Evolutionary conservation across 2,329 filamentous ascomycete genomes (phyloP), one percentile per base, ranked within the genome.

Genomic region (Zopfia rhizophila): DNA sequence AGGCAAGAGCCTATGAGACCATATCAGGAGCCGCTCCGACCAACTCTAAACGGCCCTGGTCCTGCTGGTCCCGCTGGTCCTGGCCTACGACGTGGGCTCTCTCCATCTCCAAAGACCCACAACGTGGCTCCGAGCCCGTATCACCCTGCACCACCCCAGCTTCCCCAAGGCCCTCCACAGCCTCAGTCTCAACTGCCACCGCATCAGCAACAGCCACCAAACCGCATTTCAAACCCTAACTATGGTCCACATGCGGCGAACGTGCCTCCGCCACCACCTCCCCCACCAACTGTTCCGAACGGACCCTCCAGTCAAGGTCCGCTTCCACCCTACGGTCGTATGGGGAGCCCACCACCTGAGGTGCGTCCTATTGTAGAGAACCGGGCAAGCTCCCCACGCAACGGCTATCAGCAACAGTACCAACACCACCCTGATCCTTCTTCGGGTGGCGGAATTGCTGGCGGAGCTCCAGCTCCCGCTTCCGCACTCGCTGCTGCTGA

Each of bases 361-460:
- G 86, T 91, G 33, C 85, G 91, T 39, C 88, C 89, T 1, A 82
- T 94, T 53, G 83, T 93, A 56, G 92, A 96, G 56, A 90, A 88
- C 65, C 86, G 89, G 49, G 89, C 92, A 73, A 84, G 90, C n/a
- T 97, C 93, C n/a, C 92, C 92, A 48, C 92, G 91, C 64, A 88
- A 90, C 27, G 86, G 85, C 6, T 96, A 94, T 64, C 90, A 92
- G 62, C 89, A 90, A 53, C 89, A 87, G 55, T 95, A 90, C 65
- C 79, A 88, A 58, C 87, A 89, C 55, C 90, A 91, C 56, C 83
- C 84, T 32, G 89, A 91, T 53, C 72, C 82, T 29, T 70, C 78
- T 36, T 72, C 76, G 22, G 75, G 76, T 45, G 79, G 79, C 25
- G 81, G 82, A 38, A 89, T 90, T 63, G 86, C 87, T 23, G 81